Base-by-base conservation (phyloP, 768 basidiomycete species). In the Russula earlei region DNA sequence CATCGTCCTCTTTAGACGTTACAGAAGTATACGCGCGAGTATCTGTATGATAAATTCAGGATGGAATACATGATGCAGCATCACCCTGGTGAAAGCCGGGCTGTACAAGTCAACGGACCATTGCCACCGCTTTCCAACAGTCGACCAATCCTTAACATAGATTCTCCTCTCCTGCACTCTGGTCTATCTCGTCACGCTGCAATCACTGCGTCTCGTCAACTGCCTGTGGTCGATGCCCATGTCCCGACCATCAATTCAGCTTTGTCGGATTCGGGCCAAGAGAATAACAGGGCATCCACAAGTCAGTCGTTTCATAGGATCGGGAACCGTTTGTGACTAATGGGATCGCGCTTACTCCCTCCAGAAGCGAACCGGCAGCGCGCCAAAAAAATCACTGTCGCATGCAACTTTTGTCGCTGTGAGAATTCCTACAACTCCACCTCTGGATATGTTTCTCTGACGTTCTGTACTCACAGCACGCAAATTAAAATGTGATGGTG, bases 341-440 rank as follows among this genome's bases (percentile, higher is more conserved):
- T 56, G 52, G 59, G 34, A 55, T 59, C 57, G n/a, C 56, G 46
- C n/a, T 46, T 14, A 24, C 8, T 50, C 57, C 54, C 37, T 56
- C 52, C 62, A 82, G 82, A 76, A 67, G 78, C 81, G 33, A 75
- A 75, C 59, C 84, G 84, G 62, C 80, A 80, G 62, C 78, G 86
- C 55, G 80, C 83, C 52, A 90, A 89, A 75, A 90, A 91, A 71
- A 91, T 91, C 52, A 88, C 85, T 20, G 87, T 91, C 43, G 89
- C 89, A 37, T 91, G 89, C 74, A 90, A 91, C 69, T 91, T 91
- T 69, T 91, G 89, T 73, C 84, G 89, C 59, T 90, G 89, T 90
- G 69, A 77, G 43, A 40, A 52, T 52, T 54, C 53, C 51, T 55
- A 52, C 64, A 20, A 37, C 40, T 25, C 50, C 58, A 55, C 24